Conservation (phyloP, 495 filamentous ascomycete species). For the Neurospora terricola region DNA sequence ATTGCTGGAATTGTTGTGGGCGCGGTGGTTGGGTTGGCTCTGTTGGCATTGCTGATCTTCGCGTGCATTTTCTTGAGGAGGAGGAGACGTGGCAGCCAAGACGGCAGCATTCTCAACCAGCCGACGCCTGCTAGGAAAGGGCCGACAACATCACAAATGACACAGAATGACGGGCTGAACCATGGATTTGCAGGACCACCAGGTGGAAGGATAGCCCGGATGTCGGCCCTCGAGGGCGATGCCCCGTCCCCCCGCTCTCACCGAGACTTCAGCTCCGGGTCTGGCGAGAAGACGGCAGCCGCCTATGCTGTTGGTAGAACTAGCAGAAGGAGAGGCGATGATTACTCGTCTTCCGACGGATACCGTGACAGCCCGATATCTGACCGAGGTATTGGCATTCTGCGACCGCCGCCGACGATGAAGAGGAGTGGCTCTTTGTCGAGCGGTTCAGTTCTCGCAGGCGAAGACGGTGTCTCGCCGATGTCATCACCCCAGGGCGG, state of each 20-base stretch:
- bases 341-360: constrained; percentile 72
- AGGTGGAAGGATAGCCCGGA: constrained; percentile 83
- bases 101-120: constrained; percentile 70
- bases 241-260: constrained; percentile 43
- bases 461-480: constrained; percentile 67
- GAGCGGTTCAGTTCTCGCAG: constrained; percentile 65
- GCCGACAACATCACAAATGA: constrained; percentile 22
- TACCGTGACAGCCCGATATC: constrained; percentile 73
- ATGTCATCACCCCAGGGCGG: constrained; percentile 70
- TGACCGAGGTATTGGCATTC: constrained; percentile 45
- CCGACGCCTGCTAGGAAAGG: constrained; percentile 66
- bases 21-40: constrained; percentile 57
- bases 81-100: constrained; percentile 47
- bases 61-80: constrained; percentile 50
- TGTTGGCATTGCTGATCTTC: constrained; percentile 53
- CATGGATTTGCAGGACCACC: constrained; percentile 65
- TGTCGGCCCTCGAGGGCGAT: constrained; percentile 82
- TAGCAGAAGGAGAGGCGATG: constrained; percentile 46
- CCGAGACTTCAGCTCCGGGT: constrained; percentile 17
- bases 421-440: constrained; percentile 80
- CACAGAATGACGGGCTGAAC: constrained; percentile 29
- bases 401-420: constrained; percentile 49
- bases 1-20: constrained; percentile 91
- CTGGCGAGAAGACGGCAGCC: constrained; percentile 26
- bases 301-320: constrained; percentile 29